phyloP scores from a whole-genome alignment of 306 rosid species.

The Rosa lucieae region DNA sequence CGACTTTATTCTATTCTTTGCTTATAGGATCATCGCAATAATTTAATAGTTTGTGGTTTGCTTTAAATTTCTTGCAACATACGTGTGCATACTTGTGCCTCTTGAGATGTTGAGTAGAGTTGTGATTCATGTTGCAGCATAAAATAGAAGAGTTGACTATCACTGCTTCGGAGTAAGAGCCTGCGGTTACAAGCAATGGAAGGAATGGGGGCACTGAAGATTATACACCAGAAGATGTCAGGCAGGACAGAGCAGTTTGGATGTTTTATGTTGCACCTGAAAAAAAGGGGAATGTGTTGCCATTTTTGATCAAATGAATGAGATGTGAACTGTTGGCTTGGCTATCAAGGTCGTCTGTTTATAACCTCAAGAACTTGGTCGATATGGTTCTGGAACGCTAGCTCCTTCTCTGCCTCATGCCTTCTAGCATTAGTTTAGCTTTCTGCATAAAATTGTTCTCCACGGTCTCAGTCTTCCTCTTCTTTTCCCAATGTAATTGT shows the following conservation, averaged over 20 bases:
- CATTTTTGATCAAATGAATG: not conserved
- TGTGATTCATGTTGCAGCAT: slow-evolving; percentile 39
- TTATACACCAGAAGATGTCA: not conserved
- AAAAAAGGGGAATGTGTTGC: not conserved
- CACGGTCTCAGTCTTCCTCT: not conserved
- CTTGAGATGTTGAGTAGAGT: not conserved
- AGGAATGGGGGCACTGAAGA: slow-evolving; percentile 26
- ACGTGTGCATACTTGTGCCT: not conserved
- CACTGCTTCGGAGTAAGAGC: slow-evolving; percentile 39
- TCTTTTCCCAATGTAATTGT: slow-evolving; percentile 14
- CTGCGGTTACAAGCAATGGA: slow-evolving; percentile 34
- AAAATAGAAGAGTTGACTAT: slow-evolving; percentile 47
- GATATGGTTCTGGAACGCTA: slow-evolving; percentile 8
- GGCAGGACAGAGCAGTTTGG: not conserved
- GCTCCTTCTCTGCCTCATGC: not conserved
- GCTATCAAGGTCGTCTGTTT: not conserved
- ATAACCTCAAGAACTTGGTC: not conserved
- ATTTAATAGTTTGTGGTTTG: not conserved
- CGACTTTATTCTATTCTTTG: slow-evolving; percentile 36
- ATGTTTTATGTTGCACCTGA: slow-evolving; percentile 5
- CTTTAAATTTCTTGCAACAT: not conserved
- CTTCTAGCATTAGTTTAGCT: not conserved
- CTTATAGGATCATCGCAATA: not conserved
- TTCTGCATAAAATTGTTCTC: not conserved
- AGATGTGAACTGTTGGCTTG: slow-evolving; percentile 8